phyloP scores from a whole-genome alignment of 371 early-diverging fungal genomes.

The Rhizopus sp. region DNA sequence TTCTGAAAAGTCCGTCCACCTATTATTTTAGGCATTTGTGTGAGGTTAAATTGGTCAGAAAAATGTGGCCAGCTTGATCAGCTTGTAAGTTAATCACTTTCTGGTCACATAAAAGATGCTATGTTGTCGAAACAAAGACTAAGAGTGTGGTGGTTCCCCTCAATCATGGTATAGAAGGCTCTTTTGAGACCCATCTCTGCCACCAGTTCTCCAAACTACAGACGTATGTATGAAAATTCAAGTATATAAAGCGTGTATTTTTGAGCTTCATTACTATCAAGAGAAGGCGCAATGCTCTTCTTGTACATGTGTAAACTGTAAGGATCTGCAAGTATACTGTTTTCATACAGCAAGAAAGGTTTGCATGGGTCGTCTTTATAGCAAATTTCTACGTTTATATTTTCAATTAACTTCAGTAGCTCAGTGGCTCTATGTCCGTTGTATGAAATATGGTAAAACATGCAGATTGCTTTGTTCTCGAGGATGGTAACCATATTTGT shows the following conservation, averaged over 20 bases:
- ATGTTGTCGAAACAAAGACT: too few relatives aligned
- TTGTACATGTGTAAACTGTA: neutral
- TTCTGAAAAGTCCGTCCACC: neutral
- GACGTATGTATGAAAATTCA: neutral
- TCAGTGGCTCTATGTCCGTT: conserved; percentile 12
- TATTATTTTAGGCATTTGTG: neutral
- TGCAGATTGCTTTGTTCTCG: conserved; percentile 14
- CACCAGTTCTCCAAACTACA: too few relatives aligned
- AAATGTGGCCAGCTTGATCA: too few relatives aligned
- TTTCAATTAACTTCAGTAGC: too few relatives aligned
- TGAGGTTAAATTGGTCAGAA: neutral
- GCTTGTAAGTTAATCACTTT: too few relatives aligned
- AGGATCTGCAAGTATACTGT: conserved; percentile 2
- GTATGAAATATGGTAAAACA: conserved; percentile 20
- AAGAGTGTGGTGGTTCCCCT: too few relatives aligned
- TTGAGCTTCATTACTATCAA: conserved; percentile 1
- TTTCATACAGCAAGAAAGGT: conserved; percentile 10
- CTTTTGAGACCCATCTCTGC: too few relatives aligned
- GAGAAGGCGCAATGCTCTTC: conserved; percentile 4
- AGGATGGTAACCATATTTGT: conserved; percentile 12
- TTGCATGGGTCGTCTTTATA: conserved; percentile 20
- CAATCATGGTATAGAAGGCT: too few relatives aligned
- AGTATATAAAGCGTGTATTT: conserved; percentile 9
- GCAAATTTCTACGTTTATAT: too few relatives aligned
- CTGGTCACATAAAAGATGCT: too few relatives aligned